Evolutionary conservation across 169 alveolate species (phyloP), one percentile per base, ranked within the genome.

Genomic region (Eimeria brunetti): DNA sequence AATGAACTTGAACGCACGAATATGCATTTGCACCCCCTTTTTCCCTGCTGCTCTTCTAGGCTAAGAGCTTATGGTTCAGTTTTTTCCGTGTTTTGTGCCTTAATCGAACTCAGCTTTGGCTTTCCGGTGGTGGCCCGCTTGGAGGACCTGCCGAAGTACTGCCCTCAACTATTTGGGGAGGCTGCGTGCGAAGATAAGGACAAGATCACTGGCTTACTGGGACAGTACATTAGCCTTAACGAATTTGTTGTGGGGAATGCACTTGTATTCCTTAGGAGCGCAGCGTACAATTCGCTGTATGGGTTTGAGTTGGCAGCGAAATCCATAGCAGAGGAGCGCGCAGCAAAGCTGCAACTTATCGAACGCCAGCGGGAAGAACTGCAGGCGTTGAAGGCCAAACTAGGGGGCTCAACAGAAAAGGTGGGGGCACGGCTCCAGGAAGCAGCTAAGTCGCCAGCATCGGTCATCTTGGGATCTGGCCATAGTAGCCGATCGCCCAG

Each of bases 41-140:
- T 27, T 30, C 27, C 71, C 71, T 22, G 71, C 27, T 22, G 71
- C 27, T 60, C 71, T 60, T n/a, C 71, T 22, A 22, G 36, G 7
- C 41, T 41, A 36, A 1, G n/a, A 64, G 44, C 12, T 22, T 64
- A 64, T 18, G 41, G 41, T n/a, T 8, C 12, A 62, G 8, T 4
- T 44, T 16, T 33, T 33, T n/a, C 44, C 11, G 27, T 51, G 69
- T 24, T 27, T 18, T 80, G 71, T 51, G 89, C 12, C 12, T 49
- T 24, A 20, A n/a, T 49, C 11, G 30, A 41, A 41, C 88, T 44
- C 91, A 84, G 91, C 36, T 84, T 84, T 30, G 91, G 91, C 91
- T 84, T 84, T 30, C 91, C 91, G 6, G 91, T 84, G 24, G 58
- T 58, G 91, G 91, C 91, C 33, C 91, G 91, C 22, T 84, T 84